Conservation (phyloP, 2,329 filamentous ascomycete species). For the Epichloe sp. region DNA sequence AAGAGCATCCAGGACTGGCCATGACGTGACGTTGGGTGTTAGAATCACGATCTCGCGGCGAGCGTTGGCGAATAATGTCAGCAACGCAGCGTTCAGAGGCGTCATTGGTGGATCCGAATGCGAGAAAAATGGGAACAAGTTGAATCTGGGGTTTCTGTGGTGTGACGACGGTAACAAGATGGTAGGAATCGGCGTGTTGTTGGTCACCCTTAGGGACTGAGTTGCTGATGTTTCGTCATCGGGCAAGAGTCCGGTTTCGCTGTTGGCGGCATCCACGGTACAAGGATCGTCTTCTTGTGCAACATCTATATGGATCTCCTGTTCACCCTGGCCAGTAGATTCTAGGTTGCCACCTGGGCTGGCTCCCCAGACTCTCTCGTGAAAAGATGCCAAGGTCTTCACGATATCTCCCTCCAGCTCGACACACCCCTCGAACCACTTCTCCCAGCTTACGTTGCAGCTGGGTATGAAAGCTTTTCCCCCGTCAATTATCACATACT, state of each 20-base stretch:
- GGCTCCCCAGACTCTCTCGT: constrained; percentile 50
- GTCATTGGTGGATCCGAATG: constrained; percentile 42
- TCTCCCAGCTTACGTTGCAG: constrained; percentile 77
- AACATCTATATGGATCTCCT: background rate
- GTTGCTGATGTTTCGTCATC: constrained; percentile 14
- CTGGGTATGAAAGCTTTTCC: constrained; percentile 56
- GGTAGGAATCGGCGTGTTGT: constrained; percentile 28
- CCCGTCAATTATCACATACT: constrained; percentile 65
- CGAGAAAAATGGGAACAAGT: constrained; percentile 40
- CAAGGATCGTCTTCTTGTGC: background rate
- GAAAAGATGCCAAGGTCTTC: constrained; percentile 50
- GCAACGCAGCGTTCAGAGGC: constrained; percentile 52
- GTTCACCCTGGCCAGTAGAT: background rate
- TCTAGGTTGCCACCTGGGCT: constrained; percentile 9
- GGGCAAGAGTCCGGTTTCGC: constrained; percentile 5
- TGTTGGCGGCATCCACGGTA: constrained; percentile 2
- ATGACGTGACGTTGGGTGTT: constrained; percentile 65
- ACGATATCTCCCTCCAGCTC: constrained; percentile 52
- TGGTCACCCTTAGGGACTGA: constrained; percentile 15
- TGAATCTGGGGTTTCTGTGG: constrained; percentile 53
- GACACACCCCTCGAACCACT: constrained; percentile 74
- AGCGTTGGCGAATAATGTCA: constrained; percentile 47
- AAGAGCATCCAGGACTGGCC: constrained; percentile 48
- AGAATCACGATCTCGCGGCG: constrained; percentile 50
- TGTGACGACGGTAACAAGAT: constrained; percentile 64